Base-by-base conservation (phyloP, 352 stramenopile genomes). In the Pilasporangium apinafurcum region DNA sequence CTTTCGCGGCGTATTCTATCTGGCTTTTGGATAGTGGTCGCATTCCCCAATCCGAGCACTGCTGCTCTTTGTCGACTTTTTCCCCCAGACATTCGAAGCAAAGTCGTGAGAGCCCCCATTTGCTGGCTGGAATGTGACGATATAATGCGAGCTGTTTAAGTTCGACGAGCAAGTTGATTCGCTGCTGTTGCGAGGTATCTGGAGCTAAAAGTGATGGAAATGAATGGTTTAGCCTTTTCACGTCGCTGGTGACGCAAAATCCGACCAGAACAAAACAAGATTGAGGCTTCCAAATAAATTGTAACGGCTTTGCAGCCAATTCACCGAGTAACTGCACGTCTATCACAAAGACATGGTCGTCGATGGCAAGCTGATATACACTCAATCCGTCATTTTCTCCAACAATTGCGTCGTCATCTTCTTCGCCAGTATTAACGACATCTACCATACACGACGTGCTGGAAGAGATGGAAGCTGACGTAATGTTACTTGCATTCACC, bases 21-120 rank as follows among this genome's bases (percentile, higher is more conserved):
- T 86, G 74, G 5, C 35, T 50, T 1, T 36, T 18, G 5, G 62
- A 68, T 8, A 84, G 49, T 13, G 70, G 70, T 0, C 74, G 65
- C 0, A 18, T 42, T 18, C 62, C 60, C 74, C 74, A 86, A 40
- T 84, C 70, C 0, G 68, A 83, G 31, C 70, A 83, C 38, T 86
- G 74, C 37, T 86, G 52, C 32, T 83, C 63, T 24, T 84, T 86
- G 40, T 76, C 59, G 20, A 86, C 24, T 17, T 53, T 29, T n/a
- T 66, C 47, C 8, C 62, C 53, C 14, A 83, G 40, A 16, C 69
- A 82, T 6, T 28, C 44, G 8, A 48, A 32, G 25, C 71, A 69
- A 1, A 86, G 56, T 25, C 57, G 57, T 18, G 69, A 78, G 8
- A 86, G 48, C 3, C 74, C 74, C 70, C 69, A 83, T n/a, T 62